Base-by-base conservation (phyloP, 192 early-diverging fungal species). In the Podila epicladia region DNA sequence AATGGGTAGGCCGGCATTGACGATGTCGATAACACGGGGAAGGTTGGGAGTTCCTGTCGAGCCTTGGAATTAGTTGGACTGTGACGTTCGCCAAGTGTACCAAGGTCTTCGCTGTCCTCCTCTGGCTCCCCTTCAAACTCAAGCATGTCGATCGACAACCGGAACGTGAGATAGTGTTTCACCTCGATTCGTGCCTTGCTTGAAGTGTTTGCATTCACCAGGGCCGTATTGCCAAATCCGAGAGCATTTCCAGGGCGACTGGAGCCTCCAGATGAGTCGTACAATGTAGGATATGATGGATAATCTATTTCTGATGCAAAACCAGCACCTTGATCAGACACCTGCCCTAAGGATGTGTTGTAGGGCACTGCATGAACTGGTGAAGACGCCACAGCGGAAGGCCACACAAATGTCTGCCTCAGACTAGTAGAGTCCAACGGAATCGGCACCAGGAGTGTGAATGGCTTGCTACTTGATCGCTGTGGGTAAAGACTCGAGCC, bases 361-460 rank as follows among this genome's bases (percentile, higher is more conserved):
- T 51, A 58, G 0, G 19, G 9, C 2, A 28, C 41, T 5, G 49
- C 15, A 3, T 1, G 20, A 13, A 38, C 19, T 5, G 70, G 59
- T 5, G 75, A 65, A 0, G 76, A 65, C 0, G 76, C 72, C 2
- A 64, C 64, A 8, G 37, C 28, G 8, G 70, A 64, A 2, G 76
- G 76, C 76, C 76, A 79, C 2, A 63, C 8, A 58, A 79, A 79
- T 9, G 76, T 71, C 38, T 79, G 76, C 3, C 76, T 64, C 41
- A 79, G 29, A 29, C 66, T 66, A 7, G 76, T 41, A 6, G 76
- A 79, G 35, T 67, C 65, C 9, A 79, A 35, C 0, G 70, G 53
- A 1, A 79, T 50, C 17, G 76, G 70, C 19, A 79, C 62, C 8
- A 79, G 45, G 4, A 79, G 58, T 64, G 71, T 72, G 19, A 79